Conservation (phyloP, 306 rosid genomes). For the Astragalus glycyphyllos region DNA sequence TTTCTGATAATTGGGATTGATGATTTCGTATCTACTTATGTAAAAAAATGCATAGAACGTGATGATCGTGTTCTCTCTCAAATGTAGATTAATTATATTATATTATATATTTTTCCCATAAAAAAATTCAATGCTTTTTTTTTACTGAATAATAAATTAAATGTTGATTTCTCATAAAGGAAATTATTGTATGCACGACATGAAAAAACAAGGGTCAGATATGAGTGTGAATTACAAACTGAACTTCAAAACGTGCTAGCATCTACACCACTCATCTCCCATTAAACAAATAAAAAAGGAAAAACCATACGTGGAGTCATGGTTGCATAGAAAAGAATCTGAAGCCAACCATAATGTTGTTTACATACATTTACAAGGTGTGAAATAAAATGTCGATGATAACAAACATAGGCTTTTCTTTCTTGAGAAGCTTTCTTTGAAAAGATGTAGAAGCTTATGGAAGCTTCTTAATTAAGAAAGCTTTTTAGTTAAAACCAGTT, state of each 20-base stretch:
- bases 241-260: slow-evolving; percentile 32
- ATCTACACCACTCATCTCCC: background rate
- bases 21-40: background rate
- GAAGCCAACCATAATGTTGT: background rate
- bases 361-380: background rate
- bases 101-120: slow-evolving; percentile 15
- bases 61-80: slow-evolving; percentile 49
- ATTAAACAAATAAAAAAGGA: background rate
- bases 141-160: too few species aligned
- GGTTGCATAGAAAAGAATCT: slow-evolving; percentile 13
- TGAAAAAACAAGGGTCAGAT: slow-evolving; percentile 11
- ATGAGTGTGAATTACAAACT: background rate
- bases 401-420: slow-evolving; percentile 1
- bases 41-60: slow-evolving; percentile 35
- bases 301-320: background rate
- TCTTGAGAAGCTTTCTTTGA: background rate
- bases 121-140: background rate
- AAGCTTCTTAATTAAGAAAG: background rate
- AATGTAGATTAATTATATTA: slow-evolving; percentile 25
- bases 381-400: background rate
- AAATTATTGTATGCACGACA: slow-evolving; percentile 8
- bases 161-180: slow-evolving; percentile 41
- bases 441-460: background rate
- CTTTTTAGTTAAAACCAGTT: background rate
- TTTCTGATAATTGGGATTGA: background rate